A percentile compares a stretch with the other conserved stretches of the same genome.
Evolutionary conservation across 352 stramenopile species (phyloP).

Genomic region (Pythium phragmiticola): DNA sequence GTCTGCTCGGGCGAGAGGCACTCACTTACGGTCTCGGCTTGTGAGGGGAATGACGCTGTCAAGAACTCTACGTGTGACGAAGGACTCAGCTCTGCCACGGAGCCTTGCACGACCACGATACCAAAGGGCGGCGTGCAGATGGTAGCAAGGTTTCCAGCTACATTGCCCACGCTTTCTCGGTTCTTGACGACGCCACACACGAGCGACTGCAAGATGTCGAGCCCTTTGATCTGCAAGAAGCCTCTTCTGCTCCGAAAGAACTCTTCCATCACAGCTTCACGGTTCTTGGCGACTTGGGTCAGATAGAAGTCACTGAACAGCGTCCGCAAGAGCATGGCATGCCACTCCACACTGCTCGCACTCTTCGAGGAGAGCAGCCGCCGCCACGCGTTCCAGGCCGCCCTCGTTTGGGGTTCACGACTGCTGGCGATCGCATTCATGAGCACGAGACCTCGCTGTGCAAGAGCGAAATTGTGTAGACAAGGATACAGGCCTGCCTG

Average conservation of each 20-base stretch:
- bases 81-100: constrained; percentile 9
- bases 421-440: constrained; percentile 37
- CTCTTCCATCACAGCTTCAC: constrained; percentile 37
- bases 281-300: constrained; percentile 44
- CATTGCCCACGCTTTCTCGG: constrained; percentile 23
- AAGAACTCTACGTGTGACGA: constrained; percentile 32
- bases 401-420: constrained; percentile 1
- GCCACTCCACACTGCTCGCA: constrained; percentile 34
- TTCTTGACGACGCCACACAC: constrained; percentile 53
- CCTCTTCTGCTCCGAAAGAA: constrained; percentile 51
- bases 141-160: constrained; percentile 33
- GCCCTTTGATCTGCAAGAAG: constrained; percentile 42
- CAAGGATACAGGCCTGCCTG: constrained; percentile 10
- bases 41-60: background rate
- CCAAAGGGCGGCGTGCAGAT: constrained; percentile 35
- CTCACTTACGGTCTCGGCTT: constrained; percentile 15
- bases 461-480: constrained; percentile 41
- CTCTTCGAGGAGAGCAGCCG: constrained; percentile 10
- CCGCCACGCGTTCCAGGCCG: constrained; percentile 21
- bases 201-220: constrained; percentile 36
- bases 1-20: constrained; percentile 1
- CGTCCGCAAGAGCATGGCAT: constrained; percentile 43
- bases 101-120: constrained; percentile 52
- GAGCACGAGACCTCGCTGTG: constrained; percentile 53
- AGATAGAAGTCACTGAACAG: constrained; percentile 71